Conservation (phyloP, 805 yeast genomes). For the Cephaloascus fragrans region DNA sequence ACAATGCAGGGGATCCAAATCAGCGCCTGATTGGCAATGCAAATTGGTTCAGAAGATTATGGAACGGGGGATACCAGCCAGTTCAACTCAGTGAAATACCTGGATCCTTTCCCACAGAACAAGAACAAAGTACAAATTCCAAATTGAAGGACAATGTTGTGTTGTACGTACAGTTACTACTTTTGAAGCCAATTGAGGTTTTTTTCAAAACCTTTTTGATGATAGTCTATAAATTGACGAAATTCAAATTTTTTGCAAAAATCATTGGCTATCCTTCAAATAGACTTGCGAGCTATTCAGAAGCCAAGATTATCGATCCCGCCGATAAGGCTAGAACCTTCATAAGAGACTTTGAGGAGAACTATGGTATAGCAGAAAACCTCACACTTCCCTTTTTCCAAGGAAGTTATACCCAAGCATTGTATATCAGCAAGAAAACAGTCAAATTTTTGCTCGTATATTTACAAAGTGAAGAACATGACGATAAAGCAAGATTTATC, state of each 20-base stretch:
- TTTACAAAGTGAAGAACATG: constrained; percentile 65
- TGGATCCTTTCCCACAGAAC: not conserved
- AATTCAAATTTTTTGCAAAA: not conserved
- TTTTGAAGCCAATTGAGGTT: not conserved
- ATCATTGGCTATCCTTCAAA: constrained; percentile 24
- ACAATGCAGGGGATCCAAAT: not conserved
- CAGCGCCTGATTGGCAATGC: not conserved
- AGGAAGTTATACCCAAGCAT: constrained; percentile 76
- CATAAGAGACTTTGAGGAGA: constrained; percentile 41
- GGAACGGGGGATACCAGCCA: not conserved
- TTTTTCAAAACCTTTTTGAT: not conserved
- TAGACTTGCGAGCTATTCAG: constrained; percentile 14
- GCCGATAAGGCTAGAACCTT: constrained; percentile 43
- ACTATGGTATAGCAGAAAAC: constrained; percentile 7
- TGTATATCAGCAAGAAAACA: constrained; percentile 58
- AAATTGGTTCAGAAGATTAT: not conserved
- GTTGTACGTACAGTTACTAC: not conserved
- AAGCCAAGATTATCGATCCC: constrained; percentile 28
- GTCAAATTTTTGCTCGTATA: constrained; percentile 67
- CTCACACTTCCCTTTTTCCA: constrained; percentile 39
- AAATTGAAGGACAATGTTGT: not conserved
- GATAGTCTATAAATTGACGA: not conserved
- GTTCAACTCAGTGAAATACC: not conserved
- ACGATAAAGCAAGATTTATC: constrained; percentile 45
- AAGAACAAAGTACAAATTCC: not conserved